These are phyloP conservation scores for Leccinum insigne DNA, from an alignment of 1,284 basidiomycete genomes.

Conservation along the genomic window DNA sequence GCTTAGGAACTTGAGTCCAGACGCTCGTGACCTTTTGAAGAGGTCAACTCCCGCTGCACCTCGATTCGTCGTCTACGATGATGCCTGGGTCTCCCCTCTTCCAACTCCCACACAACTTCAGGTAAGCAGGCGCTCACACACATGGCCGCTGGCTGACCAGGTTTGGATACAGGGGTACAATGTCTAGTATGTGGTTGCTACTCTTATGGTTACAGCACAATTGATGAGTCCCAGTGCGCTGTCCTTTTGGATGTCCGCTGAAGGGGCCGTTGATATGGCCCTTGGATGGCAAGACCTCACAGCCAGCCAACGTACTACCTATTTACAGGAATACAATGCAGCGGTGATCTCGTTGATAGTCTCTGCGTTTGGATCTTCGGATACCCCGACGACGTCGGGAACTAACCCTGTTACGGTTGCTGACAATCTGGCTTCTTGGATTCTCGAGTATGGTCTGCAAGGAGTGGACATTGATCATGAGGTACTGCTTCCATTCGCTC, in stretches of 20 bases:
- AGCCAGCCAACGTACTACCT: slow-evolving; percentile 31
- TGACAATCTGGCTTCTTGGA: slow-evolving; percentile 47
- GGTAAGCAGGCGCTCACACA: slow-evolving; percentile 29
- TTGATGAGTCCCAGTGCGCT: slow-evolving; percentile 33
- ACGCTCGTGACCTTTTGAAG: slow-evolving; percentile 14
- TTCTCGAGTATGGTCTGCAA: slow-evolving; percentile 48
- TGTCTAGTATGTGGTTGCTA: slow-evolving; percentile 39
- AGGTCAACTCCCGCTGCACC: slow-evolving; percentile 29
- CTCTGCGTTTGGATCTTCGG: slow-evolving; percentile 51
- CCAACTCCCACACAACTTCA: slow-evolving; percentile 7
- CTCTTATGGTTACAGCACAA: neutral
- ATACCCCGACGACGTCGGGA: slow-evolving; percentile 45
- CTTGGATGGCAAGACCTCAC: slow-evolving; percentile 40
- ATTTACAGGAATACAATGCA: slow-evolving; percentile 35
- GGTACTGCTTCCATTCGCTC: slow-evolving; percentile 20
- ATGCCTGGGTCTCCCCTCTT: slow-evolving; percentile 41
- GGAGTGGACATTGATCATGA: slow-evolving; percentile 61
- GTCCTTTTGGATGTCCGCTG: slow-evolving; percentile 42
- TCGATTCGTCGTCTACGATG: slow-evolving; percentile 45
- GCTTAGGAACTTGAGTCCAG: slow-evolving; percentile 6
- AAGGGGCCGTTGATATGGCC: slow-evolving; percentile 46
- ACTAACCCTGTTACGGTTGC: slow-evolving; percentile 40
- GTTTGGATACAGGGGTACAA: slow-evolving; percentile 41
- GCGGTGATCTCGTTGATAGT: slow-evolving; percentile 51
- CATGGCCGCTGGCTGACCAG: slow-evolving; percentile 7